Conservation (phyloP, 176 grass and related monocot species). For the Juncus inflexus region DNA sequence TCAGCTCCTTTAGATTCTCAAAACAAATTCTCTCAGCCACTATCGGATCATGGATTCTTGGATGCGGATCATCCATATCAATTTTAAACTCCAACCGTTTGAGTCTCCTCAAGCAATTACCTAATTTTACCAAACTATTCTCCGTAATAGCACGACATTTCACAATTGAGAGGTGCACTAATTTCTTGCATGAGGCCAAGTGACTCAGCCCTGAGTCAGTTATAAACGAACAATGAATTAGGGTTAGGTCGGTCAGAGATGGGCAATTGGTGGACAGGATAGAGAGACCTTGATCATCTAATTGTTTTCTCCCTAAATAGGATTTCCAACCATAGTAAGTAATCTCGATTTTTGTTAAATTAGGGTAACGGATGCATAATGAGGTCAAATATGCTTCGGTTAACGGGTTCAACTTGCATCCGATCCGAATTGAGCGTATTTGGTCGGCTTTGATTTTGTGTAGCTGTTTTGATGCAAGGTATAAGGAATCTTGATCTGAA, state of each 20-base stretch:
- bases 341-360: constrained; percentile 64
- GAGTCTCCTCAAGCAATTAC: too few species aligned
- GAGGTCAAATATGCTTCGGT: constrained; percentile 1
- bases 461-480: too few species aligned
- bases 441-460: too few species aligned
- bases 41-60: constrained; percentile 9
- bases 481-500: constrained; percentile 2
- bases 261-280: constrained; percentile 27
- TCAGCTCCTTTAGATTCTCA: constrained; percentile 51
- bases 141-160: constrained; percentile 21
- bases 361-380: constrained; percentile 42
- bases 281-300: constrained; percentile 42
- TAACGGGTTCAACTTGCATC: too few species aligned
- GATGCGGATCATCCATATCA: constrained; percentile 30
- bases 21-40: constrained; percentile 18
- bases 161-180: constrained; percentile 25
- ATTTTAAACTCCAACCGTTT: constrained; percentile 34
- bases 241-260: constrained; percentile 30
- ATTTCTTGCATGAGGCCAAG: constrained; percentile 41
- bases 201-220: constrained; percentile 40
- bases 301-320: constrained; percentile 29
- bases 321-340: constrained; percentile 55
- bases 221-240: constrained; percentile 63
- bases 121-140: constrained; percentile 35
- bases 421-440: too few species aligned